phyloP scores from a whole-genome alignment of 2,329 filamentous ascomycete genomes.

The Boeremia exigua region DNA sequence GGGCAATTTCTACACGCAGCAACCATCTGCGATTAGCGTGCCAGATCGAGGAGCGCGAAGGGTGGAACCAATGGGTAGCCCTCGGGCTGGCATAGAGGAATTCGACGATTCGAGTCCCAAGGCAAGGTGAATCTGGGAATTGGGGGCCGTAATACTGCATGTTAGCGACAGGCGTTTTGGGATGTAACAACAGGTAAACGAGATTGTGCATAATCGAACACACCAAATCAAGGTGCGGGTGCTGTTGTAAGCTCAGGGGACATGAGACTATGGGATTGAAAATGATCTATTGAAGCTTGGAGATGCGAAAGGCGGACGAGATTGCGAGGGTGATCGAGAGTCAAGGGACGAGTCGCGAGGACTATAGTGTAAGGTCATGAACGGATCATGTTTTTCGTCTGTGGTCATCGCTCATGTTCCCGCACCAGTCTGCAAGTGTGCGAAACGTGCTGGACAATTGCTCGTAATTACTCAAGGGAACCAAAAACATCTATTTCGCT shows the following conservation, averaged over 20 bases:
- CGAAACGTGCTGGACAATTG: slow-evolving; percentile 8
- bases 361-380: too few species aligned
- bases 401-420: neutral
- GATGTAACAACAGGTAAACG: slow-evolving; percentile 1
- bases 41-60: slow-evolving; percentile 20
- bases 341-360: neutral
- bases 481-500: slow-evolving; percentile 22
- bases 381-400: too few species aligned
- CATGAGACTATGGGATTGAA: neutral
- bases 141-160: neutral
- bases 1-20: slow-evolving; percentile 41
- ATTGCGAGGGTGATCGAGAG: neutral
- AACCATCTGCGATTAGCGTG: slow-evolving; percentile 15
- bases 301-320: neutral
- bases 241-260: neutral
- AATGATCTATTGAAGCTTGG: neutral
- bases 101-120: slow-evolving; percentile 3
- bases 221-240: neutral
- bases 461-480: slow-evolving; percentile 31
- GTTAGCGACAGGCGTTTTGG: slow-evolving; percentile 12
- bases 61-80: slow-evolving; percentile 10
- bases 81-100: slow-evolving; percentile 3
- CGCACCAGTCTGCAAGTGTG: neutral
- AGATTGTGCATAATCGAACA: slow-evolving; percentile 8
- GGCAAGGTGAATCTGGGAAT: neutral